A percentile compares a stretch with the other conserved stretches of the same genome.
These are phyloP conservation scores for Rhododendron kiyosumense DNA, from an alignment of 148 eudicot species.

Conservation along the genomic window DNA sequence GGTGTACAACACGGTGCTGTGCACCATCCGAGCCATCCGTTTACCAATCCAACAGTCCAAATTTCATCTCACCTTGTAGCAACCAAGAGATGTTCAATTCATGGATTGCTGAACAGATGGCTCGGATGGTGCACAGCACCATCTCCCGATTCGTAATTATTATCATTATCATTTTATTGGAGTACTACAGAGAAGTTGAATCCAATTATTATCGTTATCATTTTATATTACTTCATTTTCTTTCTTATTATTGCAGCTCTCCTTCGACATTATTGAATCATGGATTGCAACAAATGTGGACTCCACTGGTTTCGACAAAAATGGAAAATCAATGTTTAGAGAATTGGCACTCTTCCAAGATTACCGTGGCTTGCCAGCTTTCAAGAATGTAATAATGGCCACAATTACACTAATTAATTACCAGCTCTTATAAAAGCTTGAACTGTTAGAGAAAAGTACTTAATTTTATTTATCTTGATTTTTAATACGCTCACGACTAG, in stretches of 20 bases:
- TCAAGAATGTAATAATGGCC: constrained; percentile 46
- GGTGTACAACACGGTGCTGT: no score
- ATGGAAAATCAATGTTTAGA: constrained; percentile 48
- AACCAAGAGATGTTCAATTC: no score
- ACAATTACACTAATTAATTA: no score
- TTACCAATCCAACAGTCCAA: no score
- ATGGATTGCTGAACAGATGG: no score
- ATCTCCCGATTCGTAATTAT: neutral
- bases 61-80: no score
- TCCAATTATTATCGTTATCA: no score
- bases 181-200: no score
- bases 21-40: no score
- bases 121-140: no score
- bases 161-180: neutral
- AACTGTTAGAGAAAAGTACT: no score
- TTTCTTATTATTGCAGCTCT: constrained; percentile 33
- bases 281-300: constrained; percentile 51
- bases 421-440: neutral
- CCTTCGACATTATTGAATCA: constrained; percentile 55
- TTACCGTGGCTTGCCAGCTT: constrained; percentile 61
- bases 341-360: constrained; percentile 72
- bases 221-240: neutral
- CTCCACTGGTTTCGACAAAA: constrained; percentile 27
- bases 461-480: neutral
- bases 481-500: neutral